Evolutionary conservation across 1,139 yeast genomes (phyloP).

Genomic region (Geotrichum reessii): DNA sequence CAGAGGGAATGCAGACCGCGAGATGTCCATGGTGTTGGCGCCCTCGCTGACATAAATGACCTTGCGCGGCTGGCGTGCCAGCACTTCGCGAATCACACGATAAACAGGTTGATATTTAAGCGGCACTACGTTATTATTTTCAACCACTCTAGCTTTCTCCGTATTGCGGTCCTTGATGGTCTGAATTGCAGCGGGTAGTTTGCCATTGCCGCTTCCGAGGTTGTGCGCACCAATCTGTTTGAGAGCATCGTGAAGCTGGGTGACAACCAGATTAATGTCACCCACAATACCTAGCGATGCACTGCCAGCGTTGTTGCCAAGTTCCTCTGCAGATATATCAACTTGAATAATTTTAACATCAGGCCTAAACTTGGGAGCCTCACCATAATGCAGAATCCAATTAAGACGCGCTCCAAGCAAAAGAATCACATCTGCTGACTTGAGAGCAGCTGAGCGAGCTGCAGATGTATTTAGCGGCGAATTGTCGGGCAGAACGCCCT

Average conservation of each 20-base stretch:
- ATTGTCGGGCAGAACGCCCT: slow-evolving; percentile 56
- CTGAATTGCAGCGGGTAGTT: slow-evolving; percentile 33
- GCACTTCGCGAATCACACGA: slow-evolving; percentile 41
- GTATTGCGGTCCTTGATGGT: slow-evolving; percentile 39
- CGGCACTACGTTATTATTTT: slow-evolving; percentile 32
- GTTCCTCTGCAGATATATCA: slow-evolving; percentile 48
- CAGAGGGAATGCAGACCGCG: slow-evolving; percentile 54
- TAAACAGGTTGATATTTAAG: slow-evolving; percentile 51
- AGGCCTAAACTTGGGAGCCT: slow-evolving; percentile 45
- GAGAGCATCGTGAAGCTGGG: slow-evolving; percentile 36
- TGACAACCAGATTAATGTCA: slow-evolving; percentile 43
- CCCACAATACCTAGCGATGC: slow-evolving; percentile 45
- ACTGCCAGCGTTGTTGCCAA: slow-evolving; percentile 43
- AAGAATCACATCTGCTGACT: slow-evolving; percentile 50
- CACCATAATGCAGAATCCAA: slow-evolving; percentile 64
- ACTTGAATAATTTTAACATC: slow-evolving; percentile 50
- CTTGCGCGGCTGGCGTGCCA: slow-evolving; percentile 29
- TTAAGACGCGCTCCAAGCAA: slow-evolving; percentile 59
- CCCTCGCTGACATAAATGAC: slow-evolving; percentile 54
- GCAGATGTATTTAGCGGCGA: slow-evolving; percentile 48
- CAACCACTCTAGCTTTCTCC: slow-evolving; percentile 33
- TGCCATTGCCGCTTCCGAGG: slow-evolving; percentile 16
- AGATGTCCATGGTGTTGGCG: slow-evolving; percentile 65
- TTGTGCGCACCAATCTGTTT: slow-evolving; percentile 17
- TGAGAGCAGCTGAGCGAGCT: slow-evolving; percentile 53